Evolutionary conservation across 2,329 filamentous ascomycete genomes (phyloP), one percentile per base, ranked within the genome.

Genomic region (Huntiella bhutanensis): DNA sequence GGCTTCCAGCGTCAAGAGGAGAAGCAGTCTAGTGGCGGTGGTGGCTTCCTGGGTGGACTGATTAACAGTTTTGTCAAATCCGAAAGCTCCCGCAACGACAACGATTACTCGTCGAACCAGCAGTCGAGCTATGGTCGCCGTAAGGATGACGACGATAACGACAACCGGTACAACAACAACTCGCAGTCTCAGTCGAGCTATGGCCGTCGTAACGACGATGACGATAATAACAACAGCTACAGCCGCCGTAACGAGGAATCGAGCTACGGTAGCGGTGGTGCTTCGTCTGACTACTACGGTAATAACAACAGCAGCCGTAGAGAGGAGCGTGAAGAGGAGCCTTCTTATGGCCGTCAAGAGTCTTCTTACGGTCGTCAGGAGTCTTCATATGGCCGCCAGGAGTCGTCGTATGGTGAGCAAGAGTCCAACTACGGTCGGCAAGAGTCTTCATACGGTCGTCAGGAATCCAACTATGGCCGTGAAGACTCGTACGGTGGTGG

Each of bases 1-100:
- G 52, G 51, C 15, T 58, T 57, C 12, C 53, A 57, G 42, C 54
- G 55, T 22, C 54, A 52, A 8, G 51, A 56, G n/a, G 51, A 59
- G 36, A 53, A 55, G 67, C 70, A 54, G 5, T 68, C 70, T 32
- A 69, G 77, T 53, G 76, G 76, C 41, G 75, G 78, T 43, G 73
- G 73, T 8, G 77, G 79, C 17, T 63, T 93, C 38, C 66, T 93
- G 10, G 71, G 71, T 33, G 75, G 73, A 35, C 62, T 87, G 12
- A 69, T 92, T 6, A 73, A 77, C 8, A 70, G 71, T 10, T 70
- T 69, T 11, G 71, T 80, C 45, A 65, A 67, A 43, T 64, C 66
- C 33, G 63, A 66, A 46, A 66, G 66, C 52, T 66, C 67, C 33
- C n/a, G 46, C n/a, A 33, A 45, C 4, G 45, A 74, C 38, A 67